Percentiles rank a stretch among this genome's conserved stretches.
These are phyloP conservation scores for Termitomyces sp. DNA, from an alignment of 768 basidiomycete species.

Conservation along the genomic window DNA sequence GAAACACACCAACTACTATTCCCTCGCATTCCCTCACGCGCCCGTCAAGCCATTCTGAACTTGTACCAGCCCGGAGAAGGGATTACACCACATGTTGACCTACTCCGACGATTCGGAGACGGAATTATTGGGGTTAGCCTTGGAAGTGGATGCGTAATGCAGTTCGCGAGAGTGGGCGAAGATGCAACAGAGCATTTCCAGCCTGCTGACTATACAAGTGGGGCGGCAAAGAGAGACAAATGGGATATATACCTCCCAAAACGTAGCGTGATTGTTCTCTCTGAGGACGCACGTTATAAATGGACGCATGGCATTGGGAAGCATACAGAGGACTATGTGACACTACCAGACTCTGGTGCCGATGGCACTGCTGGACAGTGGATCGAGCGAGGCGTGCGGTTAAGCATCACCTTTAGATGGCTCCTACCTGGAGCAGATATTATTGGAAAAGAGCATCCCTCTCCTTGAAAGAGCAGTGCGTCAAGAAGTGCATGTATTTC, in stretches of 20 bases:
- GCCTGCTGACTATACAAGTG: neutral
- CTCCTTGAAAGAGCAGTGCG: neutral
- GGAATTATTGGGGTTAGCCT: constrained; percentile 89
- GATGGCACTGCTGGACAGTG: constrained; percentile 25
- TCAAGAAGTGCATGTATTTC: neutral
- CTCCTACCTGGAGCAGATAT: constrained; percentile 81
- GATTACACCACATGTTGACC: constrained; percentile 85
- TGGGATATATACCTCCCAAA: constrained; percentile 71
- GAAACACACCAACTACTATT: constrained; percentile 58
- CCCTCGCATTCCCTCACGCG: constrained; percentile 40
- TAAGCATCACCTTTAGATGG: constrained; percentile 90
- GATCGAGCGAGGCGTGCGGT: constrained; percentile 51
- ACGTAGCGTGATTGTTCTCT: constrained; percentile 73
- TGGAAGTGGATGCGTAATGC: constrained; percentile 78
- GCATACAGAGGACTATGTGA: constrained; percentile 57
- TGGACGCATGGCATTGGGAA: constrained; percentile 90
- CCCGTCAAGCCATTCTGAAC: constrained; percentile 88
- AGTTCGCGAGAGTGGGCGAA: constrained; percentile 42
- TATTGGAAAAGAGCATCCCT: constrained; percentile 40
- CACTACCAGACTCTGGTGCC: constrained; percentile 19
- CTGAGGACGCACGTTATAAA: constrained; percentile 74
- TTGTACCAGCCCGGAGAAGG: constrained; percentile 88
- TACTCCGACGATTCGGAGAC: constrained; percentile 80
- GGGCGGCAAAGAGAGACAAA: constrained; percentile 18
- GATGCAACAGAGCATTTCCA: neutral